phyloP scores from a whole-genome alignment of 1,284 basidiomycete genomes.

The Prillingera fragicola region DNA sequence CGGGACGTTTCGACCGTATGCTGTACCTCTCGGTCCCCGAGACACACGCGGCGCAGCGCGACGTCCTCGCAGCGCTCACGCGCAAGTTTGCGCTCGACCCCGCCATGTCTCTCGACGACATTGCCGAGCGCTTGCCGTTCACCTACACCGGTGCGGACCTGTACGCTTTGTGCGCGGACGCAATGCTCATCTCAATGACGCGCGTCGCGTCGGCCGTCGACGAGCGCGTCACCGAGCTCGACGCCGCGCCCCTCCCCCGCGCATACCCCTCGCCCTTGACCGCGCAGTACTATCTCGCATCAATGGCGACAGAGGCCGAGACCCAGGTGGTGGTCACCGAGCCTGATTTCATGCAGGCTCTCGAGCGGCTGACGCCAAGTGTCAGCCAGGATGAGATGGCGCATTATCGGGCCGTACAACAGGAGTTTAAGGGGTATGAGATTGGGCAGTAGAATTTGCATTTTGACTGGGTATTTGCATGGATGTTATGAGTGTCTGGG shows the following conservation, averaged over 20 bases:
- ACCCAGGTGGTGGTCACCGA: constrained; percentile 65
- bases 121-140: constrained; percentile 79
- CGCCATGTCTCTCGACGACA: constrained; percentile 58
- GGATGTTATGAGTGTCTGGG: no score
- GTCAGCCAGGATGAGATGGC: constrained; percentile 85
- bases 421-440: constrained; percentile 54
- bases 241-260: constrained; percentile 14
- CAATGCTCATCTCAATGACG: constrained; percentile 92
- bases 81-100: constrained; percentile 83
- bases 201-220: constrained; percentile 78
- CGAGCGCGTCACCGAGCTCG: constrained; percentile 57
- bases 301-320: constrained; percentile 69
- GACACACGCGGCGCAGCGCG: constrained; percentile 77
- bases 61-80: constrained; percentile 85
- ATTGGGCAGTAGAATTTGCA: constrained; percentile 17
- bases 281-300: constrained; percentile 85
- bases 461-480: no score
- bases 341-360: constrained; percentile 70
- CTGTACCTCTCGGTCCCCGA: constrained; percentile 91
- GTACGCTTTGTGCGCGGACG: constrained; percentile 94
- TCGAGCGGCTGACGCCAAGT: constrained; percentile 73
- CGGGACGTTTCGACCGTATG: constrained; percentile 95
- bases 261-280: constrained; percentile 73
- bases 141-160: constrained; percentile 97
- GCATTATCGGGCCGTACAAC: constrained; percentile 73